Conservation (phyloP, 2,329 filamentous ascomycete genomes). For the Cordyceps cicadae region DNA sequence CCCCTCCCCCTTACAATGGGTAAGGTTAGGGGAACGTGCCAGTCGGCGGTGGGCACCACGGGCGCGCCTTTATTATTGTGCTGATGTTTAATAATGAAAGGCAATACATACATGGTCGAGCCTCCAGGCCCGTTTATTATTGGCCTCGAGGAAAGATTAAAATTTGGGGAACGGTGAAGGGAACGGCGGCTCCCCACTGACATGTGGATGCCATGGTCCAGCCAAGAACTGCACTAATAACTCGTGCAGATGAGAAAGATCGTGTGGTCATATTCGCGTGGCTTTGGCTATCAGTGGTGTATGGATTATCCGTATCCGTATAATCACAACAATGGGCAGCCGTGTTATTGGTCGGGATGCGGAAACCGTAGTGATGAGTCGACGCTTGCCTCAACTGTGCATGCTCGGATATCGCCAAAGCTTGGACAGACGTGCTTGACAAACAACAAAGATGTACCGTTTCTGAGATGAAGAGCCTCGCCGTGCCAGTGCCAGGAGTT, state of each 20-base stretch:
- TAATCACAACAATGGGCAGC: not conserved
- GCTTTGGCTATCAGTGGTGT: not conserved
- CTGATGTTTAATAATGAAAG: not conserved
- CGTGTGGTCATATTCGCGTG: not conserved
- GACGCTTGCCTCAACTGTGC: not conserved
- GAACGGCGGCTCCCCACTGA: not conserved
- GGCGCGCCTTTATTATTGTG: not conserved
- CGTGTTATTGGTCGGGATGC: not conserved
- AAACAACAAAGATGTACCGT: not conserved
- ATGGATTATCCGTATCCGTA: no score
- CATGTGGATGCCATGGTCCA: not conserved
- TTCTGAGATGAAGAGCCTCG: not conserved
- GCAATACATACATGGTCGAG: not conserved
- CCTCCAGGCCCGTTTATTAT: not conserved
- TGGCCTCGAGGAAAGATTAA: not conserved
- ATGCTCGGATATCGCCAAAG: not conserved
- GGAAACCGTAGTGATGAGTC: not conserved
- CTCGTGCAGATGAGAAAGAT: not conserved
- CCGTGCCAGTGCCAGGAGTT: slow-evolving; percentile 4
- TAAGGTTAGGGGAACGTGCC: not conserved
- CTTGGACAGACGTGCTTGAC: not conserved
- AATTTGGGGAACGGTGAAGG: not conserved
- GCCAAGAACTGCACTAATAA: not conserved
- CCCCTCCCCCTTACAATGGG: not conserved
- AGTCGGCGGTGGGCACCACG: not conserved